A percentile compares a stretch with the other conserved stretches of the same genome.
Conservation (phyloP, 2,329 filamentous ascomycete species). For the Fonsecaea erecta region DNA sequence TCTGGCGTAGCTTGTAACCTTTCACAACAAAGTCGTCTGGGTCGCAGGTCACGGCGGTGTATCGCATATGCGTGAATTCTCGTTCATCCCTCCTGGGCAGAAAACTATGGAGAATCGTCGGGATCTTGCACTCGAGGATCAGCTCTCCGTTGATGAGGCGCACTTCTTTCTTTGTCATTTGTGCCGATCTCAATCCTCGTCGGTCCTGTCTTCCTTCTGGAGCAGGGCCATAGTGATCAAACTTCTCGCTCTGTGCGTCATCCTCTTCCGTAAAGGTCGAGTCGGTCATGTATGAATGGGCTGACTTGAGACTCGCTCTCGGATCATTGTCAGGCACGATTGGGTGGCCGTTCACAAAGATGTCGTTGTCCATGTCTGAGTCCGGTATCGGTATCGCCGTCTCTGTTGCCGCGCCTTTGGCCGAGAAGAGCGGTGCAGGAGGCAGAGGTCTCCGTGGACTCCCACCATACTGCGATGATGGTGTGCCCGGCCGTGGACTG, state of each 20-base stretch:
- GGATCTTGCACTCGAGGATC: conserved; percentile 97
- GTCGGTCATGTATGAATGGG: conserved; percentile 66
- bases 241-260: conserved; percentile 59
- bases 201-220: conserved; percentile 85
- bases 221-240: conserved; percentile 80
- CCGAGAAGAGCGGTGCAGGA: conserved; percentile 77
- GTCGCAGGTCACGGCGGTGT: conserved; percentile 97
- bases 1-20: conserved; percentile 91
- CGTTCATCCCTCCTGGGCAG: conserved; percentile 88
- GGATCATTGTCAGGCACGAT: conserved; percentile 59
- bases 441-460: conserved; percentile 86
- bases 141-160: conserved; percentile 96
- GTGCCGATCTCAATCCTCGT: conserved; percentile 81
- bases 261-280: conserved; percentile 62
- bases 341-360: conserved; percentile 64
- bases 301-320: conserved; percentile 64
- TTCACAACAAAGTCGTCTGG: conserved; percentile 88
- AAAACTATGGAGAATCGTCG: conserved; percentile 97
- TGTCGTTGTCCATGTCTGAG: conserved; percentile 65
- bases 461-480: conserved; percentile 84
- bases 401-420: conserved; percentile 56
- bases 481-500: conserved; percentile 85
- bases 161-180: conserved; percentile 92
- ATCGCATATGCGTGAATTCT: conserved; percentile 98
- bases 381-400: conserved; percentile 72